phyloP scores from a whole-genome alignment of 108 stramenopile species.

The Cylindrotheca fusiformis region DNA sequence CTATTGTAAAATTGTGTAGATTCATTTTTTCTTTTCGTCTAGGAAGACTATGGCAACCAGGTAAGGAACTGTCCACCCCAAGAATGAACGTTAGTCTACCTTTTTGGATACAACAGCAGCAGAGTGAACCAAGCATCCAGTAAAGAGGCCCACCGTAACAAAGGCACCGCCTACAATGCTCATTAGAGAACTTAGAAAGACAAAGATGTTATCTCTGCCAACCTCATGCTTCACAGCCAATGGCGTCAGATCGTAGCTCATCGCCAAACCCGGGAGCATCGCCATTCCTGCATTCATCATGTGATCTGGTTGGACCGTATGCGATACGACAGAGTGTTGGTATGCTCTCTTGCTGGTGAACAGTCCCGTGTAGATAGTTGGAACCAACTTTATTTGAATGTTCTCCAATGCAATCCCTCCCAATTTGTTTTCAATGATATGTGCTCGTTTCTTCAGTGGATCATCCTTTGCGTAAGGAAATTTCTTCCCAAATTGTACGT shows the following conservation, averaged over 20 bases:
- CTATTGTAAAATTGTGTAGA: background rate
- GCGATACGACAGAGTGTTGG: constrained; percentile 55
- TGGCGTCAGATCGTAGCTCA: constrained; percentile 81
- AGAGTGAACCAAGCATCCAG: constrained; percentile 70
- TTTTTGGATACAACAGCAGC: constrained; percentile 80
- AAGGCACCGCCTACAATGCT: constrained; percentile 88
- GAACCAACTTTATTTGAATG: constrained; percentile 69
- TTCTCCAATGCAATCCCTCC: constrained; percentile 67
- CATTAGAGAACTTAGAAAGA: constrained; percentile 71
- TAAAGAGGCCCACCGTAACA: constrained; percentile 78
- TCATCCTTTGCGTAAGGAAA: constrained; percentile 48
- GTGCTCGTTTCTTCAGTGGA: constrained; percentile 48
- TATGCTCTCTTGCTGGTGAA: constrained; percentile 34
- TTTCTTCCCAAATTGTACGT: constrained; percentile 65
- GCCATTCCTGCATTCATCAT: constrained; percentile 53
- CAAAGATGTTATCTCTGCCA: constrained; percentile 66
- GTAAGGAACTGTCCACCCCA: background rate
- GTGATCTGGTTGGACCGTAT: constrained; percentile 71
- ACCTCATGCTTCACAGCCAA: constrained; percentile 71
- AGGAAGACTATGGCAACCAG: too few species aligned
- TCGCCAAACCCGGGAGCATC: constrained; percentile 59
- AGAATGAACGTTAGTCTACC: constrained; percentile 43
- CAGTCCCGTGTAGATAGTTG: constrained; percentile 54
- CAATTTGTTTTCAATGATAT: constrained; percentile 61
- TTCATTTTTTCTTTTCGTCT: too few species aligned